Percentiles rank a stretch among this genome's conserved stretches.
Evolutionary conservation across 140 eudicot species (phyloP).

Genomic region (Oenanthe javanica): DNA sequence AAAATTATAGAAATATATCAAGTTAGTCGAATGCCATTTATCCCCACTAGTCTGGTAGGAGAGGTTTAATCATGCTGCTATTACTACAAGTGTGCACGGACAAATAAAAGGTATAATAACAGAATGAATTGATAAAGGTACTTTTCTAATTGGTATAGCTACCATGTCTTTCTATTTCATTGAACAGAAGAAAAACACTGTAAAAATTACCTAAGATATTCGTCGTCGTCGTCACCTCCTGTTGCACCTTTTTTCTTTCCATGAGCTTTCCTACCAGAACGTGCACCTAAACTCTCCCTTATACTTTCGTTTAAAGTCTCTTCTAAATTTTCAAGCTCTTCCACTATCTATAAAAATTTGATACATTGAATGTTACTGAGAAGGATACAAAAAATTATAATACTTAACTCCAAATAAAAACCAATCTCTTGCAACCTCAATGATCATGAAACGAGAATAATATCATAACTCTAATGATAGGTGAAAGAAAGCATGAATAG

Average conservation of each 20-base stretch:
- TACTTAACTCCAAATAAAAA: not conserved
- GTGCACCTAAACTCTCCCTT: slow-evolving; percentile 93
- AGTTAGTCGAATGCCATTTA: not conserved
- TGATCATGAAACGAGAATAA: not conserved
- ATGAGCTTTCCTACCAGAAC: slow-evolving; percentile 45
- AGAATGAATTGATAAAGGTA: not conserved
- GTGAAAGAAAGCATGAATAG: not conserved
- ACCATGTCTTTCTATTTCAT: not conserved
- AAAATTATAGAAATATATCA: not conserved
- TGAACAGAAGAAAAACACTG: not conserved
- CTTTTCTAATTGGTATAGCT: not conserved
- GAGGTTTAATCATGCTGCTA: not conserved
- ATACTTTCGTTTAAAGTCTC: slow-evolving; percentile 96
- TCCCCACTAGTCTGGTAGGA: not conserved
- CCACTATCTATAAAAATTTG: slow-evolving; percentile 49
- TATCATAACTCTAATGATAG: not conserved
- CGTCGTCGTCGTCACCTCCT: slow-evolving; percentile 69
- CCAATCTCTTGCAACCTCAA: not conserved
- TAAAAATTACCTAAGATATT: slow-evolving; percentile 46
- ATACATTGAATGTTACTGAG: not conserved
- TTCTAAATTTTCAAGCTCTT: slow-evolving; percentile 95
- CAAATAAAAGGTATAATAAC: not conserved
- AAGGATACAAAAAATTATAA: not conserved
- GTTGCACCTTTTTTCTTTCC: slow-evolving; percentile 63
- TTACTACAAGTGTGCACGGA: not conserved